Evolutionary conservation across 2,329 filamentous ascomycete species (phyloP), one percentile per base, ranked within the genome.

Genomic region (Arthrobotrys iridis): DNA sequence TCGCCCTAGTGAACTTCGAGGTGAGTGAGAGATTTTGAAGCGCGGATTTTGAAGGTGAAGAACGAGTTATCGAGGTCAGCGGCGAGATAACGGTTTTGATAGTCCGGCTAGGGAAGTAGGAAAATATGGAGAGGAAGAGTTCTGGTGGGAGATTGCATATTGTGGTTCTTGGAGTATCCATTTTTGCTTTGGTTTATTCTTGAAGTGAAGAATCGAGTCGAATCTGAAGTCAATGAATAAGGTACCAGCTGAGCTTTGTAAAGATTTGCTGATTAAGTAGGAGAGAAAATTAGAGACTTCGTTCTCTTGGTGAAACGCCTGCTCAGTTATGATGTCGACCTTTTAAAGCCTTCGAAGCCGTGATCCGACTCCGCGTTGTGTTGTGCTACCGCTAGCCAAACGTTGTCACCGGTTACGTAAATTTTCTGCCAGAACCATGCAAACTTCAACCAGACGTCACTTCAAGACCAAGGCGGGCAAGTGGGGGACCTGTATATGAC

Each of bases 381-480:
- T 60, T 70, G 65, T 68, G 64, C 48, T 52, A 41, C 46, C 52
- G 22, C 41, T 10, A 43, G 40, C 13, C 8, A 33, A 41, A 59
- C 18, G 45, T 37, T 70, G 65, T 45, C 55, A 41, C 41, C 41
- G 35, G 65, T 70, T 70, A 70, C 65, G 65, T 70, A 70, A 67
- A 48, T 37, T 40, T 37, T 30, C 6, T n/a, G 30, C 33, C 30
- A 41, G 37, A 55, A 55, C 50, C 50, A 55, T 45, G 30, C 37
- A 46, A 68, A n/a, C 13, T 50, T 59, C 46, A 10, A 35, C 50
- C 8, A 26, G 63, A 45, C 35, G 55, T 41, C 33, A 33, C 22
- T 15, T 30, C 28, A 35, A 15, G n/a, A 37, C 50, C 37, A n/a
- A 11, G 30, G 18, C 24, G 37, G 28, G 30, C n/a, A 18, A 43